These are phyloP conservation scores for Penicillium coffeae DNA, from an alignment of 495 filamentous ascomycete genomes.

Conservation along the genomic window DNA sequence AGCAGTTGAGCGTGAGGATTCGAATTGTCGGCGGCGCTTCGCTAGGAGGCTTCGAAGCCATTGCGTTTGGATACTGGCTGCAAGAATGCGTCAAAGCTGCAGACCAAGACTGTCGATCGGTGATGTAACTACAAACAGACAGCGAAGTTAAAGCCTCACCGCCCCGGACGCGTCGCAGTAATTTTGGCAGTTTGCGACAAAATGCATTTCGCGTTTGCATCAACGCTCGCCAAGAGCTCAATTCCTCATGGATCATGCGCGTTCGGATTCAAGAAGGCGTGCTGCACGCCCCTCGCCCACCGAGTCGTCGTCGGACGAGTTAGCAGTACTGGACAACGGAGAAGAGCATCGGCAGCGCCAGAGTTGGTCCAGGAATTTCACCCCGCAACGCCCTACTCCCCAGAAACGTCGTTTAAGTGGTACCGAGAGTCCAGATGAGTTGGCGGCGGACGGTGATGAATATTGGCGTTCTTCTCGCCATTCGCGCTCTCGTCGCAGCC, in stretches of 20 bases:
- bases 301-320: constrained; percentile 53
- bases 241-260: constrained; percentile 25
- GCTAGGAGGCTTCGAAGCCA: constrained; percentile 17
- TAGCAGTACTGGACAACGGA: constrained; percentile 42
- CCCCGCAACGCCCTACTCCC: constrained; percentile 34
- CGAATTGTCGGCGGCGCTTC: constrained; percentile 51
- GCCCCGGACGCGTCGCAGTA: constrained; percentile 15
- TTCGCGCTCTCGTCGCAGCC: constrained; percentile 28
- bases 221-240: constrained; percentile 5
- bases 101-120: constrained; percentile 3
- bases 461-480: constrained; percentile 37
- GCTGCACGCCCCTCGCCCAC: constrained; percentile 34
- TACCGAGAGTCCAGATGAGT: constrained; percentile 46
- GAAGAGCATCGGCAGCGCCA: constrained; percentile 37
- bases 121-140: constrained; percentile 7
- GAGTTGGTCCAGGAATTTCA: constrained; percentile 39
- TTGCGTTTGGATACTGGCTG: constrained; percentile 4
- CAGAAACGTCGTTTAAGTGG: constrained; percentile 28
- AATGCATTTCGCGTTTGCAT: constrained; percentile 7
- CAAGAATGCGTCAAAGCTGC: not conserved
- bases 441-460: constrained; percentile 36
- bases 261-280: constrained; percentile 54
- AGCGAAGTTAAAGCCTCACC: no score
- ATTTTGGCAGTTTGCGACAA: constrained; percentile 7
- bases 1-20: constrained; percentile 87